Base-by-base conservation (phyloP, 106 monocot species). In the Cymbidium sinense region DNA sequence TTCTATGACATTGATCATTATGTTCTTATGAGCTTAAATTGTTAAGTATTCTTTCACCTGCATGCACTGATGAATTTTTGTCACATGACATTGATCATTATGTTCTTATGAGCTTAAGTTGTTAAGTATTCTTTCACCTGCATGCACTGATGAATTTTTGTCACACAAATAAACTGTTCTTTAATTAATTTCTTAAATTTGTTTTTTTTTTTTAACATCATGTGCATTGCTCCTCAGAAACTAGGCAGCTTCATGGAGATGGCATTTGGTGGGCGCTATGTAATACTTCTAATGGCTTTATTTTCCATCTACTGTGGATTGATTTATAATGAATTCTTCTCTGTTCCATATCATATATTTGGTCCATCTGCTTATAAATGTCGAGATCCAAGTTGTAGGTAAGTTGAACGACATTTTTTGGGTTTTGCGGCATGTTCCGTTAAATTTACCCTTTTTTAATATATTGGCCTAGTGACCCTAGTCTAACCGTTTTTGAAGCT, bases 181-280 rank as follows among this genome's bases (percentile, higher is more conserved):
- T 69, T 69, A 19, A 18, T 71, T 71, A n/a, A 74, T 69, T 52
- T 84, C 54, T 2, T 58, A 64, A 37, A 50, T 29, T 61, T 10
- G n/a, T 41, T 70, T 30, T 29, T 31, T 58, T 11, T 33, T 52
- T 43, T 34, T 70, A 23, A 74, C 31, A 2, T 20, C 11, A 21
- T 82, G 7, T 58, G 34, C 33, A 44, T 83, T 79, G 73, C 77
- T 64, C 83, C 10, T 50, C 86, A 99, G 98, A 99, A 92, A 90
- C 90, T 99, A 70, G 94, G 87, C 43, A 99, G 94, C 87, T 94
- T 99, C 81, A 92, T 94, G 98, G 98, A 99, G 87, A 92, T 99
- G 92, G 98, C 98, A 81, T 99, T 99, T 89, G 98, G 98, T 34
- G 98, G 98, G 55, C 94, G 98, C 51, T 99, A 99, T 83, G 86